These are phyloP conservation scores for Fusarium sp. DNA, from an alignment of 2,329 filamentous ascomycete genomes.

Conservation along the genomic window DNA sequence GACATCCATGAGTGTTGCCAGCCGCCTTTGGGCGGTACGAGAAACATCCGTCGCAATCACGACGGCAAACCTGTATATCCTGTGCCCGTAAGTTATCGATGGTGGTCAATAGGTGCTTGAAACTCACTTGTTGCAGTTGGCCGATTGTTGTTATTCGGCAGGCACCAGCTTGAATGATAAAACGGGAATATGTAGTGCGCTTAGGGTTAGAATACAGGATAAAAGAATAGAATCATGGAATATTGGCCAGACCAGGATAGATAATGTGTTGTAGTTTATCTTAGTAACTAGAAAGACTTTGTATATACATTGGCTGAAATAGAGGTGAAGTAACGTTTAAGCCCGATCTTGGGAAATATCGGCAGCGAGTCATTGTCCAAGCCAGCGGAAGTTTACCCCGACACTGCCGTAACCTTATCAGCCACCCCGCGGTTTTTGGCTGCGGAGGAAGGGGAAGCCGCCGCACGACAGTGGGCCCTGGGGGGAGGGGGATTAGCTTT, in stretches of 20 bases:
- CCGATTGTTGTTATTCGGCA: background rate
- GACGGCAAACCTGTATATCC: slow-evolving; percentile 51
- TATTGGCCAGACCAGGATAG: no score
- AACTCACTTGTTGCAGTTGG: background rate
- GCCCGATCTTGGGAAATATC: slow-evolving; percentile 11
- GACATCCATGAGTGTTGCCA: slow-evolving; percentile 48
- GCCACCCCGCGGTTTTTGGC: slow-evolving; percentile 38
- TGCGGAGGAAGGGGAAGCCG: slow-evolving; percentile 18
- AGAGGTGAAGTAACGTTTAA: slow-evolving; percentile 1
- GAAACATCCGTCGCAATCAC: slow-evolving; percentile 52
- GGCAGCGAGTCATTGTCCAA: slow-evolving; percentile 5
- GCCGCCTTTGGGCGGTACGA: slow-evolving; percentile 50
- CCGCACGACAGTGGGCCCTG: slow-evolving; percentile 2
- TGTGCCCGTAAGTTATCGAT: slow-evolving; percentile 51
- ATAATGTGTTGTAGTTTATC: no score
- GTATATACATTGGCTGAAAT: no score
- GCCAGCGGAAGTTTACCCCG: slow-evolving; percentile 4
- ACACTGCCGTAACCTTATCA: slow-evolving; percentile 36
- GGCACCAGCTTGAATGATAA: no score
- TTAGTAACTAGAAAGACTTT: no score
- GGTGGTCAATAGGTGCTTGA: slow-evolving; percentile 17
- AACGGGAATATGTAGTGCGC: no score
- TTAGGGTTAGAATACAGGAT: no score
- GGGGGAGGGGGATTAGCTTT: slow-evolving; percentile 15
- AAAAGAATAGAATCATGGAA: no score